Base-by-base conservation (phyloP, 2,329 filamentous ascomycete genomes). In the Penicillium glabrum region DNA sequence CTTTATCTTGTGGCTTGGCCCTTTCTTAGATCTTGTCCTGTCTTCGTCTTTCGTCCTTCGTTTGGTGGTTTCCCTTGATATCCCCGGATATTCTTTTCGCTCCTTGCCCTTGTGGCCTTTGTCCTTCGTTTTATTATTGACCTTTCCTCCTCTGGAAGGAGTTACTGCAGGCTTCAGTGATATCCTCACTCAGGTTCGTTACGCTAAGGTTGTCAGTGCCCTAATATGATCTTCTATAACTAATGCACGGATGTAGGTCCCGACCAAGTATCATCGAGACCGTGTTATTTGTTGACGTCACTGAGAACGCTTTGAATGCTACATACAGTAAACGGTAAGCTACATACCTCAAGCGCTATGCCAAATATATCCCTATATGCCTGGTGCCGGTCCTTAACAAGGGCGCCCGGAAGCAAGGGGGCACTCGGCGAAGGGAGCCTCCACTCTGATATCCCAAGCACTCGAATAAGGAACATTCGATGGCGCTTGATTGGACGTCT, bases 201-300 rank as follows among this genome's bases (percentile, higher is more conserved):
- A 26, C 7, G 0, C 26, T 5, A 8, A 26, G 26, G 7, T 16
- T n/a, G 3, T 37, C 11, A 11, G 2, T 37, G 19, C 1, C n/a
- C 19, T 26, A 21, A 13, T 14, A n/a, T n/a, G 21, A 27, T 41
- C 47, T 29, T 41, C 16, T 26, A 33, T 50, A 24, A 35, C 31
- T 23, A n/a, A 23, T 16, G 7, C 9, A 16, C 5, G 13, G 21
- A 21, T 35, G 21, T 26, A 33, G 14, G 13, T 26, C 5, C 19
- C 16, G 27, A 21, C 10, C 35, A 35, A 21, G 46, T 19, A 5
- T 49, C 31, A 39, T 37, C 45, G 6, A 37, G 51, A 54, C 48
- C 50, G 21, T 49, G 46, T 59, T 66, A 27, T 64, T 64, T 65
- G 50, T 56, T 60, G 54, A 65, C 61, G 54, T 63, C 57, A 60